These are phyloP conservation scores for Capillidium rhysosporum DNA, from an alignment of 371 early-diverging fungal species.

Conservation along the genomic window DNA sequence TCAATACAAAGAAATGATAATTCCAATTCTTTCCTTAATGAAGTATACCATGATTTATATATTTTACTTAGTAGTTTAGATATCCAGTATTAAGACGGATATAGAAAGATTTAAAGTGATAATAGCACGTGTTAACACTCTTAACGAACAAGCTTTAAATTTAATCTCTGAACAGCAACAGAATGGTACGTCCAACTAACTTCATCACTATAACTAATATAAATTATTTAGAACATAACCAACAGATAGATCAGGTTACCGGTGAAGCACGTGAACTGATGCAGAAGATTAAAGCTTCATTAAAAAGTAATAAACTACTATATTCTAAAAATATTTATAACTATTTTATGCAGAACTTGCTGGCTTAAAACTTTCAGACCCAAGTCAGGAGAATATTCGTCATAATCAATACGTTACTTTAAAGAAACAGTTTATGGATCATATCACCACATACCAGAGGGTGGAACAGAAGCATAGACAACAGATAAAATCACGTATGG, in stretches of 20 bases:
- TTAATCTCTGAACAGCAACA: not conserved
- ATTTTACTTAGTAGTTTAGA: not conserved
- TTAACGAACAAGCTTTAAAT: slow-evolving; percentile 3
- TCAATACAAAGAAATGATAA: not conserved
- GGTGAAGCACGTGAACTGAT: not conserved
- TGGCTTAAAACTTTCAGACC: not conserved
- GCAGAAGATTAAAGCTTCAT: not conserved
- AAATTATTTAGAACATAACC: not conserved
- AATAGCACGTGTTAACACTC: not conserved
- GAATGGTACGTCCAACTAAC: not conserved
- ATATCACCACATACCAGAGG: slow-evolving; percentile 60
- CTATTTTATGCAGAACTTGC: too few species aligned
- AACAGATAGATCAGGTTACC: not conserved
- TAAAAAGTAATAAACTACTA: not conserved
- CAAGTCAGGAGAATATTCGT: not conserved
- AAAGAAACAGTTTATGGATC: slow-evolving; percentile 53
- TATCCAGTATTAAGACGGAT: not conserved
- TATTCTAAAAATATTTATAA: too few species aligned
- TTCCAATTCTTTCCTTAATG: not conserved
- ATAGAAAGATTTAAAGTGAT: slow-evolving; percentile 1
- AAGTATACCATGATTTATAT: not conserved
- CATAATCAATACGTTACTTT: slow-evolving; percentile 8
- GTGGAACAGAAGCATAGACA: slow-evolving; percentile 60
- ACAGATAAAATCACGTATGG: slow-evolving; percentile 66
- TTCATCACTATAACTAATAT: not conserved